These are phyloP conservation scores for Arachnomyces sp. DNA, from an alignment of 2,329 filamentous ascomycete genomes.

Conservation along the genomic window DNA sequence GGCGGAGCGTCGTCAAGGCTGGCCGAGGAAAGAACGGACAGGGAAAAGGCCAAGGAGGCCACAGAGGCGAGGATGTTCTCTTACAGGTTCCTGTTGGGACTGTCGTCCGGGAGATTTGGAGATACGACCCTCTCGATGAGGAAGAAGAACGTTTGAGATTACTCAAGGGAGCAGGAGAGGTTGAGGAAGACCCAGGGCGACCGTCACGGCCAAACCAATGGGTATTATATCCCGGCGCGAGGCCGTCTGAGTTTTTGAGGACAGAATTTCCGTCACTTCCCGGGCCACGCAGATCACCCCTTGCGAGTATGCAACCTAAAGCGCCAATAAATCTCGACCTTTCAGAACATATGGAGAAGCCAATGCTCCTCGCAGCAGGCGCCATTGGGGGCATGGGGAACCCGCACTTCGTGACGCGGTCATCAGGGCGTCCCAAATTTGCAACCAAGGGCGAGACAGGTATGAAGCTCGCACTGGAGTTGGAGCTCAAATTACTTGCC, in stretches of 20 bases:
- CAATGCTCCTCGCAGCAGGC: constrained; percentile 78
- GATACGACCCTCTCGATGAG: constrained; percentile 68
- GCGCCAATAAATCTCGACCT: constrained; percentile 67
- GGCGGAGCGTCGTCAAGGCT: constrained; percentile 56
- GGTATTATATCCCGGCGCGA: constrained; percentile 75
- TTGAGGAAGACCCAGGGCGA: constrained; percentile 35
- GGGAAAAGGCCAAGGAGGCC: constrained; percentile 51
- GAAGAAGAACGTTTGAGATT: constrained; percentile 41
- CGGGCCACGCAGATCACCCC: constrained; percentile 47
- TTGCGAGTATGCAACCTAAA: constrained; percentile 61
- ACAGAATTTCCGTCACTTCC: constrained; percentile 53
- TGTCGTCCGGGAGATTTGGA: constrained; percentile 71
- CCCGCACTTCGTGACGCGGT: constrained; percentile 77
- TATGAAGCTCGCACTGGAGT: constrained; percentile 68
- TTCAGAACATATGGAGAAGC: constrained; percentile 68
- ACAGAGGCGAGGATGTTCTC: constrained; percentile 76
- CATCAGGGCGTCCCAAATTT: constrained; percentile 70
- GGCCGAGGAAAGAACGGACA: constrained; percentile 40
- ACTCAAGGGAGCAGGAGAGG: constrained; percentile 24
- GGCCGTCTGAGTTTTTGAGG: constrained; percentile 59
- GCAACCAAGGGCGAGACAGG: constrained; percentile 80
- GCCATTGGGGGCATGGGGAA: constrained; percentile 88
- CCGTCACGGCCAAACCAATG: constrained; percentile 60
- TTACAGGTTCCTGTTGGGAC: constrained; percentile 91
- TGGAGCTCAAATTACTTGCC: constrained; percentile 90